Percentiles rank a stretch among this genome's conserved stretches.
Evolutionary conservation across 176 grass and related monocot genomes (phyloP).

Genomic region (Rhynchospora breviuscula): DNA sequence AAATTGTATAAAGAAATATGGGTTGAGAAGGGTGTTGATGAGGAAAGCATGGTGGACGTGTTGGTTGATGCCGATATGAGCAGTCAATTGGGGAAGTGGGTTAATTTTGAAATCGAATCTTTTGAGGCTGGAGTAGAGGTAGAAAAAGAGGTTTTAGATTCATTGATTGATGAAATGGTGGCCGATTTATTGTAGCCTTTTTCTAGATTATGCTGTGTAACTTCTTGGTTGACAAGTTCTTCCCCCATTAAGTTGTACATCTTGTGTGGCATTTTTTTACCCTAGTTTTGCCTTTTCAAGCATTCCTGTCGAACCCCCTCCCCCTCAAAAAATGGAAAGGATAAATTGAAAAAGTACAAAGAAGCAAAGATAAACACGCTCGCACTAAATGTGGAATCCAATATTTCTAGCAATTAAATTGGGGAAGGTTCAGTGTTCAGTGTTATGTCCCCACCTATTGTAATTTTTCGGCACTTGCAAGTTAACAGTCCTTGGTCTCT

Average conservation of each 20-base stretch:
- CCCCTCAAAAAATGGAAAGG: background rate
- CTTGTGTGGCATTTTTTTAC: background rate
- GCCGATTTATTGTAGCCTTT: constrained; percentile 34
- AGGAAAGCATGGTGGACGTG: constrained; percentile 85
- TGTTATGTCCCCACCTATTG: background rate
- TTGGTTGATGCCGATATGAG: constrained; percentile 92
- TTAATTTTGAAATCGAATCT: constrained; percentile 66
- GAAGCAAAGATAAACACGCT: background rate
- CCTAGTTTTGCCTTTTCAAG: background rate
- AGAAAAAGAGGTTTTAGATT: constrained; percentile 38
- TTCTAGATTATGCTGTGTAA: background rate
- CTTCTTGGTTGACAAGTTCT: background rate
- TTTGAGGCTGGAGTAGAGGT: constrained; percentile 56
- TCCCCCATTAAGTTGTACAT: background rate
- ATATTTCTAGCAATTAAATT: background rate
- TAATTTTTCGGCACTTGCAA: background rate
- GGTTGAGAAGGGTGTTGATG: constrained; percentile 50
- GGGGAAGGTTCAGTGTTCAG: background rate
- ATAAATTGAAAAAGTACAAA: background rate
- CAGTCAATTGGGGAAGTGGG: constrained; percentile 61
- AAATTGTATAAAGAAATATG: constrained; percentile 66
- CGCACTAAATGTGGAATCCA: background rate
- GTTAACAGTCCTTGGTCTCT: background rate
- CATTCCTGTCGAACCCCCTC: background rate
- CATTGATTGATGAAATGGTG: constrained; percentile 59